These are phyloP conservation scores for Candida vaughaniae DNA, from an alignment of 805 yeast species.

Conservation along the genomic window DNA sequence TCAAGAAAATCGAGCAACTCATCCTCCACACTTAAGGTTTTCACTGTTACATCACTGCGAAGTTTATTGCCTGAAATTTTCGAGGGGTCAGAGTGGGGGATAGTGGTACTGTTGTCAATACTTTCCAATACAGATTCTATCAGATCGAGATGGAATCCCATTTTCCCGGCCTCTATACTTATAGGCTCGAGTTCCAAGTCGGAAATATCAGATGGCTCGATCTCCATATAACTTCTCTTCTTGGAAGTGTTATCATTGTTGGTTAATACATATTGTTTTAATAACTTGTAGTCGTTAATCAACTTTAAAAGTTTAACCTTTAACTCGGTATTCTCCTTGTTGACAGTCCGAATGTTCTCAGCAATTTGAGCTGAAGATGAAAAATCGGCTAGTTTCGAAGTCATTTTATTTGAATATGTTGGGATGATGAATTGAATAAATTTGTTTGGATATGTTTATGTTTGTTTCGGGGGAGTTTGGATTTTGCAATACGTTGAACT, in stretches of 20 bases:
- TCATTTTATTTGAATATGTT: not conserved
- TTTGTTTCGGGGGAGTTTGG: not conserved
- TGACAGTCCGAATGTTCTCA: conserved; percentile 17
- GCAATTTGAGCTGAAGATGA: not conserved
- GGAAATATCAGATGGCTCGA: not conserved
- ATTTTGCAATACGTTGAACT: too few relatives aligned
- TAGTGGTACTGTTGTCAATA: not conserved
- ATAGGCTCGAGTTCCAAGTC: not conserved
- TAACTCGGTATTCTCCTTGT: conserved; percentile 33
- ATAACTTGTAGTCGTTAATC: conserved; percentile 40
- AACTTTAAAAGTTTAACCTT: conserved; percentile 34
- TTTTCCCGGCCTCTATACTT: not conserved
- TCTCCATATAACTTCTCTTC: conserved; percentile 9
- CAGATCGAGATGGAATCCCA: not conserved
- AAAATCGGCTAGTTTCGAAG: conserved; percentile 2
- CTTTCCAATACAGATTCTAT: conserved; percentile 1
- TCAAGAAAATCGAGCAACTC: conserved; percentile 6
- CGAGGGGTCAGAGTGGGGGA: not conserved
- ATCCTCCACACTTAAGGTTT: not conserved
- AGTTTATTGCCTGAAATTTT: not conserved
- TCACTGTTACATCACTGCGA: not conserved
- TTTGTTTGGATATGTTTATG: not conserved
- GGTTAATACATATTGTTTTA: conserved; percentile 26
- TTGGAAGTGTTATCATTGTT: conserved; percentile 2
- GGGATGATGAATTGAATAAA: not conserved